phyloP scores from a whole-genome alignment of 805 yeast species.

The Clavispora asparagi region DNA sequence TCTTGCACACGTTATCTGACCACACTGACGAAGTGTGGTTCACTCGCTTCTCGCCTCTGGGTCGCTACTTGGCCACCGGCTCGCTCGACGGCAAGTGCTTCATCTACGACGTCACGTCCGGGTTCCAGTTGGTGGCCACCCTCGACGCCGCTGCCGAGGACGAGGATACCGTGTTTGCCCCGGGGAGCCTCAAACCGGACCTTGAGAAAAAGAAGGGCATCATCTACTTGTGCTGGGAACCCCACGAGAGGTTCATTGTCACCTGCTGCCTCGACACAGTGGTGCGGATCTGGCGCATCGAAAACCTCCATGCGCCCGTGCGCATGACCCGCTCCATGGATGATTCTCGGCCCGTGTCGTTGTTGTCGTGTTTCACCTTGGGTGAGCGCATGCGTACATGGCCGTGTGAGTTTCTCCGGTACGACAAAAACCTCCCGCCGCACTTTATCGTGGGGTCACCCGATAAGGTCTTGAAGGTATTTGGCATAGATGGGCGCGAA shows the following conservation, averaged over 20 bases:
- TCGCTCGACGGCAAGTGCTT: constrained; percentile 61
- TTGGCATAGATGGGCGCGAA: constrained; percentile 34
- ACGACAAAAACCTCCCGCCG: constrained; percentile 18
- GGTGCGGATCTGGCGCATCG: constrained; percentile 65
- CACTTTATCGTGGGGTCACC: constrained; percentile 72
- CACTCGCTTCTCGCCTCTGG: constrained; percentile 71
- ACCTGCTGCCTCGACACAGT: constrained; percentile 70
- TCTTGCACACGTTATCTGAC: constrained; percentile 41
- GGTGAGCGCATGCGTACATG: constrained; percentile 37
- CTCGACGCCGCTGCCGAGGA: constrained; percentile 24
- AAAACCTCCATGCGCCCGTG: constrained; percentile 19
- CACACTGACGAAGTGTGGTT: constrained; percentile 84
- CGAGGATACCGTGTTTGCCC: constrained; percentile 24
- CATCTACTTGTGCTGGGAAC: constrained; percentile 71
- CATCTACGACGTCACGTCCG: constrained; percentile 57
- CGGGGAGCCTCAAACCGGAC: constrained; percentile 21
- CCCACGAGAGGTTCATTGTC: constrained; percentile 59
- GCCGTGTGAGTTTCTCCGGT: constrained; percentile 66
- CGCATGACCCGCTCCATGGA: constrained; percentile 25
- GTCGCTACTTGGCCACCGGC: constrained; percentile 70
- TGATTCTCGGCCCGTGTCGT: constrained; percentile 6
- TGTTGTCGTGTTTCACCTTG: constrained; percentile 33
- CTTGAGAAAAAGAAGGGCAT: constrained; percentile 29
- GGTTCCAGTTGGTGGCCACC: constrained; percentile 27
- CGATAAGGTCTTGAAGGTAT: constrained; percentile 50